Evolutionary conservation across 2,329 filamentous ascomycete genomes (phyloP).

Genomic region (Aspergillus ruber): DNA sequence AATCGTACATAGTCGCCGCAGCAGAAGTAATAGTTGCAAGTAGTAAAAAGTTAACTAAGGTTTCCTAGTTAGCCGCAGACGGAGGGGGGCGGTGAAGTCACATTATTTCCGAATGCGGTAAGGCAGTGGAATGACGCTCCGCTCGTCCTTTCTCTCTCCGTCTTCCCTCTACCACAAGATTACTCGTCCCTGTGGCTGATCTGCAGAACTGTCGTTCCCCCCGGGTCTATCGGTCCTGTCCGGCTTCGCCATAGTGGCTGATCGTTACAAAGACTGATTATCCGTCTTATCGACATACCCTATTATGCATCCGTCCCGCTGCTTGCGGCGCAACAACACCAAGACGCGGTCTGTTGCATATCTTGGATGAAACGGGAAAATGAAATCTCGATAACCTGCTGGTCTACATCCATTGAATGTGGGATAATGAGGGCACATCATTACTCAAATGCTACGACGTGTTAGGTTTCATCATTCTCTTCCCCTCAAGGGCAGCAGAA

Average conservation of each 20-base stretch:
- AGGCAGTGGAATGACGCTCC: background rate
- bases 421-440: background rate
- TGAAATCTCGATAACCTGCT: background rate
- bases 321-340: background rate
- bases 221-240: too few species aligned
- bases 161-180: background rate
- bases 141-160: background rate
- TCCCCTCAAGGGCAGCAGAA: background rate
- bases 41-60: too few species aligned
- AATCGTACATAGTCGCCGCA: too few species aligned
- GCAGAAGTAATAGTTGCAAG: too few species aligned
- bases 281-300: background rate
- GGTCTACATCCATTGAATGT: background rate
- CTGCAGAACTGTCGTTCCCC: too few species aligned
- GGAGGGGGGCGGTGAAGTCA: background rate
- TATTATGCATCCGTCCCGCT: background rate
- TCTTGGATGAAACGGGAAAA: background rate
- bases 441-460: background rate
- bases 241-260: too few species aligned
- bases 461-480: background rate
- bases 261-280: too few species aligned
- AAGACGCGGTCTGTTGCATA: background rate
- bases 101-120: background rate
- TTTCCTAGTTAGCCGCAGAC: background rate
- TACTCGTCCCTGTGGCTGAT: background rate